A percentile compares a stretch with the other conserved stretches of the same genome.
Conservation (phyloP, 192 early-diverging fungal genomes). For the Gryganskiella cystojenkinii region DNA sequence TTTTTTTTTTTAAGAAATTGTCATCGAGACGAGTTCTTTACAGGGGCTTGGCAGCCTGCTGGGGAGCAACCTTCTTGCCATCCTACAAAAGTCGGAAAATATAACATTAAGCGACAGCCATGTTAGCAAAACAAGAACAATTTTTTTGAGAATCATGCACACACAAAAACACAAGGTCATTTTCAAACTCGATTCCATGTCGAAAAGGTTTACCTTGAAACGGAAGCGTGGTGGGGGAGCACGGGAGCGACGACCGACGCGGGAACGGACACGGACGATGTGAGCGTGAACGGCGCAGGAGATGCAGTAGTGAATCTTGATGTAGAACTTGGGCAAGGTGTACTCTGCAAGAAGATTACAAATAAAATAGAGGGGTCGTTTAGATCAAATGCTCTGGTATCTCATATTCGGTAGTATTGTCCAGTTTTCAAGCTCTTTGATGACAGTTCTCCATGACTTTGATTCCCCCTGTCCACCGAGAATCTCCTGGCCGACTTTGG, state of each 20-base stretch:
- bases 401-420: background rate
- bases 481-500: too few relatives aligned
- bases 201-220: constrained; percentile 67
- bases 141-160: too few relatives aligned
- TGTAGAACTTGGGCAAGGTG: constrained; percentile 98
- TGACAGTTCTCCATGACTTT: too few relatives aligned
- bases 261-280: constrained; percentile 94
- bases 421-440: background rate
- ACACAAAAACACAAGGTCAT: too few relatives aligned
- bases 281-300: constrained; percentile 97
- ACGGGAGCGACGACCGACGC: constrained; percentile 89
- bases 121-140: too few relatives aligned
- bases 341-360: constrained; percentile 64
- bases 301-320: constrained; percentile 98
- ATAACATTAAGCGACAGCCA: too few relatives aligned
- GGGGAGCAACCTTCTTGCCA: constrained; percentile 68
- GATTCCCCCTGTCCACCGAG: too few relatives aligned
- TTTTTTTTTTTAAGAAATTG: constrained; percentile 7
- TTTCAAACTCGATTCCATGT: too few relatives aligned
- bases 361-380: background rate
- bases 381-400: background rate
- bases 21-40: constrained; percentile 20
- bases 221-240: constrained; percentile 92
- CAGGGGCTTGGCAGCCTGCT: constrained; percentile 53
- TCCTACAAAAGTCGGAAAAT: constrained; percentile 59